These are phyloP conservation scores for Blastocystis sp. DNA, from an alignment of 352 stramenopile genomes.

Conservation along the genomic window DNA sequence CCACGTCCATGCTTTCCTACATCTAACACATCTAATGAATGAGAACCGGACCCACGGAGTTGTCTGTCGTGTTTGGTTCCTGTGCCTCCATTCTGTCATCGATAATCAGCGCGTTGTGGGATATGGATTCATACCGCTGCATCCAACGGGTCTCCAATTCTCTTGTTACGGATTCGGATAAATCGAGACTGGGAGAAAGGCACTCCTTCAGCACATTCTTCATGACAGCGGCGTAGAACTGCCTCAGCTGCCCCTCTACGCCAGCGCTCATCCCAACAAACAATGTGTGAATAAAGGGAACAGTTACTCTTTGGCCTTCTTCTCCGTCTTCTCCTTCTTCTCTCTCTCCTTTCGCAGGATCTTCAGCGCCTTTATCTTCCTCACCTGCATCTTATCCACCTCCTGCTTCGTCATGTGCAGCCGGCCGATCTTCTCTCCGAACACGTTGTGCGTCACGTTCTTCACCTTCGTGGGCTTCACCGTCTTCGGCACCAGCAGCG, in stretches of 20 bases:
- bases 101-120: background rate
- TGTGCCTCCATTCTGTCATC: background rate
- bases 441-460: slow-evolving; percentile 93
- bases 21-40: background rate
- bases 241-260: background rate
- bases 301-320: background rate
- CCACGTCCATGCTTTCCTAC: background rate
- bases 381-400: slow-evolving; percentile 89
- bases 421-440: slow-evolving; percentile 92
- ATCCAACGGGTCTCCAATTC: background rate
- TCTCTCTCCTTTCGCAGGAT: slow-evolving; percentile 6
- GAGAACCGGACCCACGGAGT: background rate
- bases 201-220: background rate
- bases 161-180: background rate
- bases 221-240: background rate
- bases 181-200: background rate
- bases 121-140: background rate
- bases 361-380: slow-evolving; percentile 87
- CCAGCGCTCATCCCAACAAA: background rate
- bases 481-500: slow-evolving; percentile 80
- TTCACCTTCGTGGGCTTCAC: slow-evolving; percentile 91
- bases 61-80: background rate
- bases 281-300: background rate
- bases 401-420: slow-evolving; percentile 96
- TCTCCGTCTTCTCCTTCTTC: slow-evolving; percentile 66